These are phyloP conservation scores for Apocynum venetum DNA, from an alignment of 257 asterid genomes.

Conservation along the genomic window DNA sequence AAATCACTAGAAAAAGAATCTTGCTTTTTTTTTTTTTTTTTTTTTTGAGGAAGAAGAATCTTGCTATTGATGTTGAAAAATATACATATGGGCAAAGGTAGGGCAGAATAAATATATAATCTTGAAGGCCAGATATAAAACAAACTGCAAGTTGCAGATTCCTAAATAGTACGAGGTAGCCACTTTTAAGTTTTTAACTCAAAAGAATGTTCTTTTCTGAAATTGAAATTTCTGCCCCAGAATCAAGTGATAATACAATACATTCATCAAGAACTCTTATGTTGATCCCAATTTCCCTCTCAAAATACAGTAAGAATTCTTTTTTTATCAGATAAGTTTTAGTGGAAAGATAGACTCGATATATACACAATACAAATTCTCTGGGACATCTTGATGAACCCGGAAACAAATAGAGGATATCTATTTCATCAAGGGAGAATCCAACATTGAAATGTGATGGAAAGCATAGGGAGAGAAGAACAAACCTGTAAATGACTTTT, in stretches of 20 bases:
- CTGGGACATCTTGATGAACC: not conserved
- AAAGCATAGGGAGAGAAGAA: not conserved
- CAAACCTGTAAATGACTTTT: constrained; percentile 86
- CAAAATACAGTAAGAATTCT: not conserved
- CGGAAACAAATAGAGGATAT: not conserved
- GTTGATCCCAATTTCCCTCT: not conserved
- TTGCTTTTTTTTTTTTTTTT: not conserved
- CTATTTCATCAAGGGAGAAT: not conserved
- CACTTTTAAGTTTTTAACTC: not conserved
- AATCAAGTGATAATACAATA: constrained; percentile 17
- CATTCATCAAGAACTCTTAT: not conserved
- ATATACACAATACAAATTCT: not conserved
- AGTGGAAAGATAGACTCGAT: too few species aligned
- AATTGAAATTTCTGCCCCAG: not conserved
- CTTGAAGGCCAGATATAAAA: constrained; percentile 1
- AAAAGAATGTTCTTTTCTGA: not conserved
- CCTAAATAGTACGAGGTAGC: constrained; percentile 2
- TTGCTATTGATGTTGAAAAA: not conserved
- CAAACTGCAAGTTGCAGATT: constrained; percentile 4
- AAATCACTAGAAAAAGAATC: not conserved
- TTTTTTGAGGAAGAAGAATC: not conserved
- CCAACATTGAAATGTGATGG: not conserved
- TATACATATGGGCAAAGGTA: not conserved
- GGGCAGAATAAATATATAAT: not conserved
- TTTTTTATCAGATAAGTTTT: not conserved